Evolutionary conservation across 2,329 filamentous ascomycete species (phyloP).

Genomic region (Fusarium sp.): DNA sequence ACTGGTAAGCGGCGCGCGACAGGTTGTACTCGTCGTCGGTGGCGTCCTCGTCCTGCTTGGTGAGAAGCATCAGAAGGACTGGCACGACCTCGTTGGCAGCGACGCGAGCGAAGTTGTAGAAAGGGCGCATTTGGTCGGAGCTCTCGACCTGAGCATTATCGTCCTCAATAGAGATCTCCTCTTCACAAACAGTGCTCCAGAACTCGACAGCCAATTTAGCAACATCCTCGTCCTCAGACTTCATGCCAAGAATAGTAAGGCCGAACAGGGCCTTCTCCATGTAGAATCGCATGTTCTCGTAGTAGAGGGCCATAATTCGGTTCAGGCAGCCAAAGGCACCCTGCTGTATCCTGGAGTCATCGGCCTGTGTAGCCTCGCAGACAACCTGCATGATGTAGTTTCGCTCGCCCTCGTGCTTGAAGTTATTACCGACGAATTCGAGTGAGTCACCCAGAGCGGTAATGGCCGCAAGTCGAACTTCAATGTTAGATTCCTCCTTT

Average conservation of each 20-base stretch:
- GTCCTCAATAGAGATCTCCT: conserved; percentile 97
- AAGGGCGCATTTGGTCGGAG: conserved; percentile 85
- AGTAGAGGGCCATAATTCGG: conserved; percentile 98
- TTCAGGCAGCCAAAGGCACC: conserved; percentile 97
- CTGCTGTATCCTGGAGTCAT: conserved; percentile 91
- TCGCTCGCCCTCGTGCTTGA: conserved; percentile 98
- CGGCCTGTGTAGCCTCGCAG: conserved; percentile 96
- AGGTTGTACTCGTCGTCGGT: conserved; percentile 98
- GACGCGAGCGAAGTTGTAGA: conserved; percentile 95
- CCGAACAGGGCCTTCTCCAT: conserved; percentile 99
- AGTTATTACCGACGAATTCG: conserved; percentile 98
- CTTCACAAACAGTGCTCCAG: conserved; percentile 99
- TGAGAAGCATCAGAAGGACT: conserved; percentile 86
- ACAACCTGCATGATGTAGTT: conserved; percentile 99
- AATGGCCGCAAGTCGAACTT: conserved; percentile 93
- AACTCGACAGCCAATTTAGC: conserved; percentile 98
- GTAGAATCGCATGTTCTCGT: conserved; percentile 99
- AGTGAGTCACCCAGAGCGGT: conserved; percentile 94
- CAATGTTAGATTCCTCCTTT: conserved; percentile 92
- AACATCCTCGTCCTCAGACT: conserved; percentile 96
- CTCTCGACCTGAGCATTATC: conserved; percentile 85
- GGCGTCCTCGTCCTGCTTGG: conserved; percentile 98
- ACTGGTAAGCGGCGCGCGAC: conserved; percentile 94
- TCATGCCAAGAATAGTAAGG: conserved; percentile 98
- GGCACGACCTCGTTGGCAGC: conserved; percentile 95